These are phyloP conservation scores for Exobasidium rhododendri DNA, from an alignment of 1,284 basidiomycete genomes.

Conservation along the genomic window DNA sequence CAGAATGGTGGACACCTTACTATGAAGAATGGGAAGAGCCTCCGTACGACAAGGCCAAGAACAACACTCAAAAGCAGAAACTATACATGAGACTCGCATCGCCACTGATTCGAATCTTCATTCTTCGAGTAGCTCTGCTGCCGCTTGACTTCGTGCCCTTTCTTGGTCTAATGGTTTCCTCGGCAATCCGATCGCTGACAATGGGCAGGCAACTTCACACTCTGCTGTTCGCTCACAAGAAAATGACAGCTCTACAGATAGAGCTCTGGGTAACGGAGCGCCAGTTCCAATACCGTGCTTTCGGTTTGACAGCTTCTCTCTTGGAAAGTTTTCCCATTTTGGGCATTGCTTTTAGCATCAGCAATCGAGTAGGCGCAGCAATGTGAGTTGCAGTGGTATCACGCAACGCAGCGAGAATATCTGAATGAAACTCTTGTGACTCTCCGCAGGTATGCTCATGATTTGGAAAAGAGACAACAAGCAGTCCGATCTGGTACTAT, in stretches of 20 bases:
- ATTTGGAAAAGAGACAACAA: conserved; percentile 53
- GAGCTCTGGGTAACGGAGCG: conserved; percentile 50
- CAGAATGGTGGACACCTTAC: conserved; percentile 52
- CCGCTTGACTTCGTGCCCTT: conserved; percentile 49
- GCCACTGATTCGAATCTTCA: conserved; percentile 32
- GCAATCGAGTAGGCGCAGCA: conserved; percentile 52
- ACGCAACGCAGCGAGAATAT: not conserved
- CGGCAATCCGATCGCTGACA: conserved; percentile 33
- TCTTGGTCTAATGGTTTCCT: conserved; percentile 34
- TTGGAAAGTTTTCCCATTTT: conserved; percentile 47
- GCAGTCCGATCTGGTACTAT: conserved; percentile 25
- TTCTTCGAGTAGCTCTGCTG: conserved; percentile 37
- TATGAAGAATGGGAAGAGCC: conserved; percentile 49
- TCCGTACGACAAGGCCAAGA: conserved; percentile 37
- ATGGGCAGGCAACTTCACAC: conserved; percentile 34
- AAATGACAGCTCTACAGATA: conserved; percentile 47
- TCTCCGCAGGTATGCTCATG: conserved; percentile 38
- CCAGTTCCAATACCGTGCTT: conserved; percentile 37
- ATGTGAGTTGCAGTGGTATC: too few species aligned
- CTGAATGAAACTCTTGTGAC: not conserved
- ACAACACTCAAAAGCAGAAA: conserved; percentile 36
- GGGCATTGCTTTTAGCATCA: conserved; percentile 46
- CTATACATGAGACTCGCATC: conserved; percentile 36
- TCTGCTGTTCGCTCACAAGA: conserved; percentile 45
- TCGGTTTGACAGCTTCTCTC: conserved; percentile 44